Percentiles rank a stretch among this genome's conserved stretches.
phyloP scores from a whole-genome alignment of 257 asterid species.

The Plantago ovata region DNA sequence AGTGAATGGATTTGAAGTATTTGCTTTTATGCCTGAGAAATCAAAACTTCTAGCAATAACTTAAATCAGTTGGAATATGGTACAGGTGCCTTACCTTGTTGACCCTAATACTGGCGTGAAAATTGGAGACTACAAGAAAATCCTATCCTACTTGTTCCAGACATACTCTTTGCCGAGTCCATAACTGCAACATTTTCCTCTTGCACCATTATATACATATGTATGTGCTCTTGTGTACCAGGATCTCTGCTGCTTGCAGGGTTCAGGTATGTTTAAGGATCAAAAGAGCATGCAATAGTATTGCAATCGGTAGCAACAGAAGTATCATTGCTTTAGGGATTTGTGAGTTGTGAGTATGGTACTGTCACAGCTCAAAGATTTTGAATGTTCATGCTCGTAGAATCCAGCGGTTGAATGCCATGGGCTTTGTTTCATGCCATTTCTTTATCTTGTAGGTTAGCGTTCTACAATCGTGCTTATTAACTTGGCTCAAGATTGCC shows the following conservation, averaged over 20 bases:
- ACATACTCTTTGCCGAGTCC: constrained; percentile 30
- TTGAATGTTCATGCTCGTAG: too few species aligned
- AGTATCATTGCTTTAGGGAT: too few species aligned
- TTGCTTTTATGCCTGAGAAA: not conserved
- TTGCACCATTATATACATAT: too few species aligned
- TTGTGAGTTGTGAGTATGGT: too few species aligned
- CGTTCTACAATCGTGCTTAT: too few species aligned
- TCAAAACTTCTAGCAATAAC: constrained; percentile 1
- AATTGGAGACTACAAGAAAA: constrained; percentile 54
- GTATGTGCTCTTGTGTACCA: not conserved
- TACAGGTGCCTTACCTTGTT: constrained; percentile 75
- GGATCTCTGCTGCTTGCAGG: not conserved
- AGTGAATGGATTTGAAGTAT: not conserved
- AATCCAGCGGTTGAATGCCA: too few species aligned
- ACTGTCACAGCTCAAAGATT: too few species aligned
- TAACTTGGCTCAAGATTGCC: too few species aligned
- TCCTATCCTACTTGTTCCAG: constrained; percentile 51
- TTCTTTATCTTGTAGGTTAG: too few species aligned
- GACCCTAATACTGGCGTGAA: constrained; percentile 58
- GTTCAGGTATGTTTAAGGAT: not conserved
- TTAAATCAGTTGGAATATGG: not conserved
- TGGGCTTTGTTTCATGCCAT: too few species aligned
- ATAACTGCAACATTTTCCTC: constrained; percentile 12
- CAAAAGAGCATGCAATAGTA: not conserved
- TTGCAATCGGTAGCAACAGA: too few species aligned